Evolutionary conservation across 2,329 filamentous ascomycete genomes (phyloP).

Genomic region (Trichophyton verrucosum): DNA sequence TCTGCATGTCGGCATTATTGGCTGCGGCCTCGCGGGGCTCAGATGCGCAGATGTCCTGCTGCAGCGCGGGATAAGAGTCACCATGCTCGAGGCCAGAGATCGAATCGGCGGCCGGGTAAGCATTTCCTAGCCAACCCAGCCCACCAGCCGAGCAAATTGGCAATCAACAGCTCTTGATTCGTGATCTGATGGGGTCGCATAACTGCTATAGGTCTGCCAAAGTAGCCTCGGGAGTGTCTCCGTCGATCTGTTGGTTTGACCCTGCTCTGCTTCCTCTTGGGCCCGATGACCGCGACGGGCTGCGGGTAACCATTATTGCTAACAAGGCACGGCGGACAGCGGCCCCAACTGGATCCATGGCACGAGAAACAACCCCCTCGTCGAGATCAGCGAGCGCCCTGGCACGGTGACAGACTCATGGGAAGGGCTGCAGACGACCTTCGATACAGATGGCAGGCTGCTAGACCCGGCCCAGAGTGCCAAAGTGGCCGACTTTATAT

Average conservation of each 20-base stretch:
- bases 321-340: conserved; percentile 22
- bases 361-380: conserved; percentile 47
- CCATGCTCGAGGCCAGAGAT: conserved; percentile 48
- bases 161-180: conserved; percentile 1
- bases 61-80: conserved; percentile 44
- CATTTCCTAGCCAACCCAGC: background rate
- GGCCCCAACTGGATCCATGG: conserved; percentile 57
- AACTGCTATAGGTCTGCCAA: conserved; percentile 36
- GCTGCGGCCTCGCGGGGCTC: conserved; percentile 48
- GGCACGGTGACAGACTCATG: conserved; percentile 40
- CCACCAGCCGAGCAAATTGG: too few species aligned
- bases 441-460: conserved; percentile 35
- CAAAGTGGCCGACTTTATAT: conserved; percentile 37
- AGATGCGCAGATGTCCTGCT: conserved; percentile 48
- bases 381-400: conserved; percentile 43
- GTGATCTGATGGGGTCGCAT: conserved; percentile 12
- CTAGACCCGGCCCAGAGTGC: conserved; percentile 25
- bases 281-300: too few species aligned
- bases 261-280: background rate
- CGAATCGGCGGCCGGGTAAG: conserved; percentile 47
- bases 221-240: conserved; percentile 35
- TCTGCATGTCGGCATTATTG: conserved; percentile 46
- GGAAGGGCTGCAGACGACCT: conserved; percentile 39
- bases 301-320: background rate
- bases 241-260: conserved; percentile 43